Evolutionary conservation across 768 basidiomycete species (phyloP).

Genomic region (Leccinum ochraceum): DNA sequence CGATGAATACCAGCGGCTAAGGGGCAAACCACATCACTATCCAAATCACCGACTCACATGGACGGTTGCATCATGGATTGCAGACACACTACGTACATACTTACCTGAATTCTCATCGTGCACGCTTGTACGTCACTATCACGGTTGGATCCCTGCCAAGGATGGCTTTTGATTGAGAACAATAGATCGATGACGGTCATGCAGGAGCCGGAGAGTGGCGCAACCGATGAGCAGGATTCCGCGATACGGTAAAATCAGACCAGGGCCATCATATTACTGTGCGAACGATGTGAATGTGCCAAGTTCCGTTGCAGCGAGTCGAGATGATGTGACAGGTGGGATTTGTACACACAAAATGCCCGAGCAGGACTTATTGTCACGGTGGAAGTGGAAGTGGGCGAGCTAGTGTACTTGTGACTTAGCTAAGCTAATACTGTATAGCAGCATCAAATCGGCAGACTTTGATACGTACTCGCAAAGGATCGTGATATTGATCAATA

Average conservation of each 20-base stretch:
- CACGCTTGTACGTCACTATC: not conserved
- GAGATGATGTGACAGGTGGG: not conserved
- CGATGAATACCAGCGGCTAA: not conserved
- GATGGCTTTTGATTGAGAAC: not conserved
- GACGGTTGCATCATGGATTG: not conserved
- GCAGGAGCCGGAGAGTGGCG: not conserved
- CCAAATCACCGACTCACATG: not conserved
- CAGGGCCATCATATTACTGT: not conserved
- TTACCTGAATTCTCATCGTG: not conserved
- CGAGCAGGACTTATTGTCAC: not conserved
- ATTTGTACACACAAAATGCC: not conserved
- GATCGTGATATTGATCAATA: not conserved
- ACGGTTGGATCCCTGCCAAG: not conserved
- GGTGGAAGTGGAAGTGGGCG: not conserved
- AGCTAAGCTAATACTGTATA: not conserved
- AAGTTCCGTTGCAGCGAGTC: not conserved
- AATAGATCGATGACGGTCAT: not conserved
- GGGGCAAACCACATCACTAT: not conserved
- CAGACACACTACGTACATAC: not conserved
- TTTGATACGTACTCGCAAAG: not conserved
- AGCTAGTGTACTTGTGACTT: not conserved
- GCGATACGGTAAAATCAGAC: not conserved
- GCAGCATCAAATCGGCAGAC: not conserved
- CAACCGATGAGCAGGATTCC: not conserved
- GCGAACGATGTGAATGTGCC: not conserved